A percentile compares a stretch with the other conserved stretches of the same genome.
phyloP scores from a whole-genome alignment of 768 basidiomycete genomes.

The Asterophora lycoperdoides region DNA sequence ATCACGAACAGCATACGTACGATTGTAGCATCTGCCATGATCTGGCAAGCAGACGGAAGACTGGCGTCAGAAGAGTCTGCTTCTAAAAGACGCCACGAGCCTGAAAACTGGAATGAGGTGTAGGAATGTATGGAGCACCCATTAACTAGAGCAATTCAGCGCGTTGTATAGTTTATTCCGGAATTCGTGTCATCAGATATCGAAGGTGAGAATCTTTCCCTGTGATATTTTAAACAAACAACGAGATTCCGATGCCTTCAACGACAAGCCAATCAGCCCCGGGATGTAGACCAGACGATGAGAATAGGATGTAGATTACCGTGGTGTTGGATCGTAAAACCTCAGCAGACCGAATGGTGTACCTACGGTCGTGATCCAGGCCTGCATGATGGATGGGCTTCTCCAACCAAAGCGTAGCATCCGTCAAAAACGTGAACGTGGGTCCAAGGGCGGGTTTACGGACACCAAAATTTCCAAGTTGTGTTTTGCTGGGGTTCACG shows the following conservation, averaged over 20 bases:
- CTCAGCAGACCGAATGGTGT: slow-evolving; percentile 32
- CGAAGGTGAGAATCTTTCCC: slow-evolving; percentile 18
- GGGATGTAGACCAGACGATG: background rate
- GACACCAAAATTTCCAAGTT: slow-evolving; percentile 20
- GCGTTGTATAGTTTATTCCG: no score
- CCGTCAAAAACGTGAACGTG: slow-evolving; percentile 68
- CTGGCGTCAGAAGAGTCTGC: no score
- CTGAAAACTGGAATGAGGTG: no score
- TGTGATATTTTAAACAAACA: slow-evolving; percentile 36
- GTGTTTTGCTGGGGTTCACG: slow-evolving; percentile 14
- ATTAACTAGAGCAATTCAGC: no score
- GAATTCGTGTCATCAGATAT: background rate
- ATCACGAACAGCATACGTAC: no score
- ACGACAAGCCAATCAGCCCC: slow-evolving; percentile 4
- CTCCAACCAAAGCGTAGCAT: slow-evolving; percentile 71
- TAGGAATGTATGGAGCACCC: no score
- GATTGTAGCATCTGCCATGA: no score
- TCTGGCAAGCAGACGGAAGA: no score
- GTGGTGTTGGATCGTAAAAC: slow-evolving; percentile 40
- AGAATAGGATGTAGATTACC: slow-evolving; percentile 22
- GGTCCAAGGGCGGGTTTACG: slow-evolving; percentile 74
- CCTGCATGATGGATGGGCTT: slow-evolving; percentile 15
- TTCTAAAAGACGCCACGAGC: no score
- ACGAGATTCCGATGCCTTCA: slow-evolving; percentile 34
- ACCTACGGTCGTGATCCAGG: slow-evolving; percentile 16